Conservation (phyloP, 495 filamentous ascomycete species). For the Terfezia boudieri region DNA sequence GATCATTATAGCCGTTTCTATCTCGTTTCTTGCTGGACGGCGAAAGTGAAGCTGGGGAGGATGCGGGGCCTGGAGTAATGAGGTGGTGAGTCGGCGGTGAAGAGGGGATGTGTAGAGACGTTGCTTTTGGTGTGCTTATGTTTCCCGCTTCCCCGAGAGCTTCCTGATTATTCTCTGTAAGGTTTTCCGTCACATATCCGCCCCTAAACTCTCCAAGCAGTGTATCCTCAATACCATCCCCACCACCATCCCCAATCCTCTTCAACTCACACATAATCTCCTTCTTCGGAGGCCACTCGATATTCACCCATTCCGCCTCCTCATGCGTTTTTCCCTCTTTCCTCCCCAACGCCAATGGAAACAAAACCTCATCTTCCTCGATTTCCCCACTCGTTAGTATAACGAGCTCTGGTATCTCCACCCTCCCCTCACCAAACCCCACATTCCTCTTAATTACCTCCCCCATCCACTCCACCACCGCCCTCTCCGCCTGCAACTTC, state of each 20-base stretch:
- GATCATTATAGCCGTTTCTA: too few relatives aligned
- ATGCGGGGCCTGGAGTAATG: too few relatives aligned
- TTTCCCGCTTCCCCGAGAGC: neutral
- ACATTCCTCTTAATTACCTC: conserved; percentile 19
- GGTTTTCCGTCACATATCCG: too few relatives aligned
- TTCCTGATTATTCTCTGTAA: neutral
- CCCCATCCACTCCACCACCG: neutral
- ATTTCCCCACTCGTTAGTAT: conserved; percentile 10
- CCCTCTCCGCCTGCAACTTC: neutral
- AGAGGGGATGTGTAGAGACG: too few relatives aligned
- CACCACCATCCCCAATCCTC: neutral
- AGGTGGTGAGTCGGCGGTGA: too few relatives aligned
- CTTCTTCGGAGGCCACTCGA: neutral
- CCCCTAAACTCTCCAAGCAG: neutral
- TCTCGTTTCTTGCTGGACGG: too few relatives aligned
- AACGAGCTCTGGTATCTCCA: conserved; percentile 18
- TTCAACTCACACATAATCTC: neutral
- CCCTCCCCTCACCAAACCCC: conserved; percentile 14
- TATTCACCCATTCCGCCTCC: neutral
- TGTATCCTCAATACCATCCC: neutral
- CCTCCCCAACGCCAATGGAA: conserved; percentile 5
- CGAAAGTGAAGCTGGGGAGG: too few relatives aligned
- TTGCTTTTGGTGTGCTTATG: too few relatives aligned
- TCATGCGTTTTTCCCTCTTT: conserved; percentile 2
- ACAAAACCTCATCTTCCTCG: conserved; percentile 2